Evolutionary conservation across 2,329 filamentous ascomycete species (phyloP).

Genomic region (Colletotrichum lupini): DNA sequence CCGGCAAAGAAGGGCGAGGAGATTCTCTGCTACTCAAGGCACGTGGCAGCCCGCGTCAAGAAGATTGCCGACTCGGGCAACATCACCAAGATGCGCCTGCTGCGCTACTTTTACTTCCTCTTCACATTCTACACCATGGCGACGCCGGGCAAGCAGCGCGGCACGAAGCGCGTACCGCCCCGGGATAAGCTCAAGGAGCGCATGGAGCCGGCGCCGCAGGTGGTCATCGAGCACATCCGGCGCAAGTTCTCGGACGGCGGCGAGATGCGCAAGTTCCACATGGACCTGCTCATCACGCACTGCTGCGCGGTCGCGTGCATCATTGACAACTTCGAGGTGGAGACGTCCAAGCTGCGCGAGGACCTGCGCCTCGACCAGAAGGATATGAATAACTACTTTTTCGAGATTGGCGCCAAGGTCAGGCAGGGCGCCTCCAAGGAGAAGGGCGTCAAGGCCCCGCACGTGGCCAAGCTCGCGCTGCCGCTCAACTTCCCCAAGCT

Average conservation of each 20-base stretch:
- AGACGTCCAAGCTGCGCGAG: constrained; percentile 75
- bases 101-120: constrained; percentile 70
- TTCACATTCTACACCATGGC: constrained; percentile 63
- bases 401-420: constrained; percentile 79
- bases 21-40: constrained; percentile 69
- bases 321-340: constrained; percentile 78
- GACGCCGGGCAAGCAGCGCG: constrained; percentile 58
- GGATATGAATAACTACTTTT: constrained; percentile 77
- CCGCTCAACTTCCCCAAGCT: constrained; percentile 86
- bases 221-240: constrained; percentile 73
- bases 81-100: constrained; percentile 65
- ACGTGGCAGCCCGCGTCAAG: constrained; percentile 72
- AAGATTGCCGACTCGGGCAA: constrained; percentile 53
- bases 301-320: constrained; percentile 77
- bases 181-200: constrained; percentile 70
- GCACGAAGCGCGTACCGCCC: constrained; percentile 64
- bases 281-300: constrained; percentile 79
- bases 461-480: constrained; percentile 77
- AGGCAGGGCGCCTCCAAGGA: constrained; percentile 70
- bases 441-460: constrained; percentile 60
- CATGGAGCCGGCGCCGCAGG: constrained; percentile 67
- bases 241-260: constrained; percentile 75
- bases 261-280: constrained; percentile 76
- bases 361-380: constrained; percentile 80
- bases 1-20: constrained; percentile 67